Evolutionary conservation across 805 yeast genomes (phyloP).

Genomic region (Teunomyces panamensis): DNA sequence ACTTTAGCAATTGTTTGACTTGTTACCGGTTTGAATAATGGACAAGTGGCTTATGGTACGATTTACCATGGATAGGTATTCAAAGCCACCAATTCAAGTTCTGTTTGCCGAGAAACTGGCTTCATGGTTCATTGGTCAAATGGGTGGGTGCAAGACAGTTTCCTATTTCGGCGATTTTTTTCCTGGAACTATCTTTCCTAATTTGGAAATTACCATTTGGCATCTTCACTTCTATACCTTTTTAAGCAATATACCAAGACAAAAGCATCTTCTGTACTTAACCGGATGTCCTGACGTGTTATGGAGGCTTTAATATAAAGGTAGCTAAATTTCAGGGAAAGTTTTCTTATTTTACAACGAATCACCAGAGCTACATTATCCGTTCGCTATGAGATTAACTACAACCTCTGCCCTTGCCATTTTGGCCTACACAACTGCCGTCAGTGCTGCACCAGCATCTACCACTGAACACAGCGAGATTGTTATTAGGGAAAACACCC

Average conservation of each 20-base stretch:
- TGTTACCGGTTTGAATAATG: background rate
- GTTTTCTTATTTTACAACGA: no score
- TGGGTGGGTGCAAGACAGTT: background rate
- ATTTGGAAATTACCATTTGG: conserved; percentile 1
- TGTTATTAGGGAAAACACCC: conserved; percentile 8
- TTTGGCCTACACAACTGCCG: conserved; percentile 22
- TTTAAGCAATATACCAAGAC: conserved; percentile 3
- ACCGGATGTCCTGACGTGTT: background rate
- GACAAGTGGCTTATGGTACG: background rate
- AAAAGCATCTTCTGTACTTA: background rate
- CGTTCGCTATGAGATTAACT: conserved; percentile 28
- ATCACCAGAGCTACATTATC: background rate
- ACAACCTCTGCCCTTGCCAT: conserved; percentile 29
- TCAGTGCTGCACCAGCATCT: conserved; percentile 35
- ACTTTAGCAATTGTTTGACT: no score
- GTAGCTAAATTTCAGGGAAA: background rate
- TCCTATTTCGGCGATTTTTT: conserved; percentile 6
- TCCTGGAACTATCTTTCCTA: conserved; percentile 1
- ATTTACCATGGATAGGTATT: background rate
- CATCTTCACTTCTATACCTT: background rate
- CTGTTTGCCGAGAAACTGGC: background rate
- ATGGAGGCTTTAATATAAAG: background rate
- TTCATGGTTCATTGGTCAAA: background rate
- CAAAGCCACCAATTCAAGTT: background rate
- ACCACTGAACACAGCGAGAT: conserved; percentile 9